Conservation (phyloP, 2,329 filamentous ascomycete species). For the Macrophomina phaseolina region DNA sequence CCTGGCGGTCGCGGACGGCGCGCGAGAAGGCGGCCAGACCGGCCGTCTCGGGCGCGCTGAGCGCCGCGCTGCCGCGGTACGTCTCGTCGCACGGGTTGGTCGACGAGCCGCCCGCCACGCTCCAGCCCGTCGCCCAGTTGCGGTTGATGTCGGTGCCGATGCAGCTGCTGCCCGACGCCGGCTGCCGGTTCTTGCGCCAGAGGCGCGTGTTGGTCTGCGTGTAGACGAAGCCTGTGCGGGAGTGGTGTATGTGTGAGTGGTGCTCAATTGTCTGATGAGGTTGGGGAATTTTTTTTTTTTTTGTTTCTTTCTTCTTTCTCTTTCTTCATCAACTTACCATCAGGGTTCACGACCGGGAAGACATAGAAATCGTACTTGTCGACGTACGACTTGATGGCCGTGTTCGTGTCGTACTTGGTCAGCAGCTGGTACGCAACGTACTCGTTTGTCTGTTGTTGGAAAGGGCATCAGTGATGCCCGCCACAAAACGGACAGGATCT, state of each 20-base stretch:
- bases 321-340: slow-evolving; percentile 48
- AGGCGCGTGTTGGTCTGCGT: slow-evolving; percentile 45
- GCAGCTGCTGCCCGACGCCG: slow-evolving; percentile 38
- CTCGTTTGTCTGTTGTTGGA: slow-evolving; percentile 30
- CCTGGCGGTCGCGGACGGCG: slow-evolving; percentile 51
- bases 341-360: slow-evolving; percentile 47
- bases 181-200: slow-evolving; percentile 48
- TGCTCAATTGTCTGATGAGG: no score
- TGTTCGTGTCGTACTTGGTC: slow-evolving; percentile 41
- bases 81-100: slow-evolving; percentile 45
- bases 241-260: no score
- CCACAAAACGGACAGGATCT: slow-evolving; percentile 26
- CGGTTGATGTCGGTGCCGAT: slow-evolving; percentile 48
- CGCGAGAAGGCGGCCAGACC: slow-evolving; percentile 55
- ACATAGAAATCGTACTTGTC: slow-evolving; percentile 71
- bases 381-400: slow-evolving; percentile 50
- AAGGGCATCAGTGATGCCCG: slow-evolving; percentile 10
- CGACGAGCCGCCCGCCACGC: slow-evolving; percentile 39
- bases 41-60: slow-evolving; percentile 45
- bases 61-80: slow-evolving; percentile 35
- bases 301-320: neutral
- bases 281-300: no score
- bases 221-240: slow-evolving; percentile 42
- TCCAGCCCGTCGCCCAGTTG: slow-evolving; percentile 47
- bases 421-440: slow-evolving; percentile 46